Conservation (phyloP, 345 rosid genomes). For the Cardamine resedifolia region DNA sequence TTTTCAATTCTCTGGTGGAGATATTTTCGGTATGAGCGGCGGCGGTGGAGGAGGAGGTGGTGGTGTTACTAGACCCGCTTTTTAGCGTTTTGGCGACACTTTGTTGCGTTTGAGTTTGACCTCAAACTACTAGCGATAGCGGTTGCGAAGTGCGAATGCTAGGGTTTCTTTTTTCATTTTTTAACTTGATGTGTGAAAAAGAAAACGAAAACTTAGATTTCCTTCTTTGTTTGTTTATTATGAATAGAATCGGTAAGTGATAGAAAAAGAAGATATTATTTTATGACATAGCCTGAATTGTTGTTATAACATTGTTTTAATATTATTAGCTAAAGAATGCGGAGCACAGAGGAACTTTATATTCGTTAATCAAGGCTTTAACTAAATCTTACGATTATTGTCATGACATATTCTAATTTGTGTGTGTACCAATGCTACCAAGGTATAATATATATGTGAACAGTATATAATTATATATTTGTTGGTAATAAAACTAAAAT, state of each 20-base stretch:
- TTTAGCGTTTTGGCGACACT: conserved; percentile 40
- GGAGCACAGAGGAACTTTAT: not conserved
- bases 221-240: conserved; percentile 12
- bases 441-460: not conserved
- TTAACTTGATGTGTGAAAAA: conserved; percentile 28
- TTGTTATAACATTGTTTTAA: conserved; percentile 10
- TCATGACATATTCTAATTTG: not conserved
- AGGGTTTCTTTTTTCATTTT: conserved; percentile 29
- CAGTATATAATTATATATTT: not conserved
- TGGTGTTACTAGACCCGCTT: conserved; percentile 47
- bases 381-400: not conserved
- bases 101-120: conserved; percentile 26
- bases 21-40: conserved; percentile 50
- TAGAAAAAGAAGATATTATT: conserved; percentile 1
- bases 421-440: not conserved
- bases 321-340: not conserved
- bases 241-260: conserved; percentile 12
- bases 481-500: conserved; percentile 7
- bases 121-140: conserved; percentile 26
- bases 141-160: conserved; percentile 22
- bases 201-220: not conserved
- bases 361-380: conserved; percentile 1
- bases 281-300: conserved; percentile 7
- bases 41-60: conserved; percentile 17
- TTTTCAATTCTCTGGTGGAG: conserved; percentile 52